A percentile compares a stretch with the other conserved stretches of the same genome.
phyloP scores from a whole-genome alignment of 208 protist species.

The Leishmania tarentolae region DNA sequence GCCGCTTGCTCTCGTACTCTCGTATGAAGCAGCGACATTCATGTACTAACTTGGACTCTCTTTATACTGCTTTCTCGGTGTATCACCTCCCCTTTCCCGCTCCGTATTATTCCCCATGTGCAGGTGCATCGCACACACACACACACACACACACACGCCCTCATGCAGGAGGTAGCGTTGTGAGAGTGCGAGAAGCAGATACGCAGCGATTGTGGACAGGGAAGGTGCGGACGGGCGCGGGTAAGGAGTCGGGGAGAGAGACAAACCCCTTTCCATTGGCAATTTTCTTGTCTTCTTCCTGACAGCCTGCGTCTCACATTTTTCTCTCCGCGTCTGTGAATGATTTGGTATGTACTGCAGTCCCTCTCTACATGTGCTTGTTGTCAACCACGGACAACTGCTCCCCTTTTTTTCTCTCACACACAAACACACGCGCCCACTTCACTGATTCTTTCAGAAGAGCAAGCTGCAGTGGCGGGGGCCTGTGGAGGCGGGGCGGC shows the following conservation, averaged over 20 bases:
- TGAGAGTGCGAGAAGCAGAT: background rate
- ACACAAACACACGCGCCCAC: background rate
- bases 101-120: background rate
- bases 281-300: background rate
- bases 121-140: background rate
- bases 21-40: background rate
- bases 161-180: background rate
- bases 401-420: background rate
- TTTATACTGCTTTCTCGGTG: background rate
- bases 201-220: background rate
- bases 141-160: background rate
- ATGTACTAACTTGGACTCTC: background rate
- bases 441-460: background rate
- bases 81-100: background rate
- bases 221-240: background rate
- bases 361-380: background rate
- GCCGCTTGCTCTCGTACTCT: background rate
- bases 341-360: background rate
- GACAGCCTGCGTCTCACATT: background rate
- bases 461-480: background rate
- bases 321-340: background rate
- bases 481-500: background rate
- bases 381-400: background rate
- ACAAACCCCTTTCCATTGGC: background rate
- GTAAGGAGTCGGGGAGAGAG: background rate